phyloP scores from a whole-genome alignment of 2,329 filamentous ascomycete genomes.

The Diaporthe vexans region DNA sequence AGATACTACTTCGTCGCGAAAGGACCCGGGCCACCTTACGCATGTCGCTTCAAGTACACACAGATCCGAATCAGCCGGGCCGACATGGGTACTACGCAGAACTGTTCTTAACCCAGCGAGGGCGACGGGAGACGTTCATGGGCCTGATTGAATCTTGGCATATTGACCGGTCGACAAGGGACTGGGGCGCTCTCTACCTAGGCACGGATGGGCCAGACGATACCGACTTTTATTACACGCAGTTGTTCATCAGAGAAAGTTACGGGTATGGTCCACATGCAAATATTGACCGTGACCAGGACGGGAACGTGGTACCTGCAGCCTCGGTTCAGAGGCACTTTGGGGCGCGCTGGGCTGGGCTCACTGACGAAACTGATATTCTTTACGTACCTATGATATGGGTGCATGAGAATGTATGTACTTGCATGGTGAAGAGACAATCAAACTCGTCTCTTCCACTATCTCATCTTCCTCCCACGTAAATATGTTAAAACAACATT shows the following conservation, averaged over 20 bases:
- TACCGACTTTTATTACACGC: background rate
- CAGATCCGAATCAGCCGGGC: background rate
- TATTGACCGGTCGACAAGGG: background rate
- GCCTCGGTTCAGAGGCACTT: background rate
- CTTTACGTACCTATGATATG: background rate
- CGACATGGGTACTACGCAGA: background rate
- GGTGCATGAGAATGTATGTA: background rate
- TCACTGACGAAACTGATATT: background rate
- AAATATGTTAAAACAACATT: background rate
- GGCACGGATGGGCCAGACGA: background rate
- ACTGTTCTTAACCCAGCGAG: background rate
- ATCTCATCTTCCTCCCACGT: background rate
- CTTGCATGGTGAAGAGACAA: background rate
- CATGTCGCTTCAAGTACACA: conserved; percentile 1
- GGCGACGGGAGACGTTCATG: background rate
- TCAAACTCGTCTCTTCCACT: too few species aligned
- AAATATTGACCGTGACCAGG: background rate
- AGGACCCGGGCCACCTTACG: background rate
- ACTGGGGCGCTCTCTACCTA: background rate
- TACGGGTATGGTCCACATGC: background rate
- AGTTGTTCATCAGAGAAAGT: background rate
- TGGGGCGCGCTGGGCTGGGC: background rate
- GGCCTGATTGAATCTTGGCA: background rate
- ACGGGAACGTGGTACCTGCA: background rate
- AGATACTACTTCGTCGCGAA: background rate